Evolutionary conservation across 768 basidiomycete genomes (phyloP).

Genomic region (Tulasnella sp.): DNA sequence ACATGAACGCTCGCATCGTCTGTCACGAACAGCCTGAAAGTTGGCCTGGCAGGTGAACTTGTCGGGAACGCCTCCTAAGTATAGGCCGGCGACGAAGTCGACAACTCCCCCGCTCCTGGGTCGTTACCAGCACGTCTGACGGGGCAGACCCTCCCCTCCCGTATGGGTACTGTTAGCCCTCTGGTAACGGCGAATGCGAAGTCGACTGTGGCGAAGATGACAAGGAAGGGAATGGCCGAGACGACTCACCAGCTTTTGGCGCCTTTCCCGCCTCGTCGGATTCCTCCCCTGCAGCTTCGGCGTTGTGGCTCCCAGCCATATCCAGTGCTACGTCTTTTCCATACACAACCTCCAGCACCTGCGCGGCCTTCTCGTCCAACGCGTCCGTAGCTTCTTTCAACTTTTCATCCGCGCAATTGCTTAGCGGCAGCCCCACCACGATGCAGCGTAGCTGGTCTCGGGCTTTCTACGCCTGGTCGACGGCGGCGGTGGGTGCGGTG

Average conservation of each 20-base stretch:
- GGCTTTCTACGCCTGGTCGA: conserved; percentile 5
- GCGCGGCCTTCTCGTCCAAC: conserved; percentile 11
- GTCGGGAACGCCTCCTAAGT: conserved; percentile 90
- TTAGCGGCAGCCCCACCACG: not conserved
- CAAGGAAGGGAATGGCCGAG: not conserved
- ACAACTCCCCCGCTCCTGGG: not conserved
- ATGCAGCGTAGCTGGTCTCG: not conserved
- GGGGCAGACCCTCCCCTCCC: conserved; percentile 25
- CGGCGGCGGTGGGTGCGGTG: not conserved
- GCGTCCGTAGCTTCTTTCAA: not conserved
- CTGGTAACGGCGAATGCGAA: not conserved
- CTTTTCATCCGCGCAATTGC: not conserved
- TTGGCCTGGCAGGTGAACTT: conserved; percentile 60
- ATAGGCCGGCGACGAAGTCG: conserved; percentile 49
- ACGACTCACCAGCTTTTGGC: not conserved
- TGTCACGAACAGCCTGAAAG: conserved; percentile 40
- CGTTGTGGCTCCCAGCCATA: conserved; percentile 25
- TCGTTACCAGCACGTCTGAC: conserved; percentile 22
- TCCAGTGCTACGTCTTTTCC: conserved; percentile 26
- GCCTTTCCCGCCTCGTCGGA: not conserved
- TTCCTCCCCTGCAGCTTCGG: not conserved
- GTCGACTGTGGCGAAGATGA: not conserved
- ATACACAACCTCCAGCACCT: conserved; percentile 17
- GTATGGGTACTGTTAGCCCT: not conserved
- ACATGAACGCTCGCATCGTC: conserved; percentile 79